phyloP scores from a whole-genome alignment of 768 basidiomycete genomes.

The Lentinus tigrinus region DNA sequence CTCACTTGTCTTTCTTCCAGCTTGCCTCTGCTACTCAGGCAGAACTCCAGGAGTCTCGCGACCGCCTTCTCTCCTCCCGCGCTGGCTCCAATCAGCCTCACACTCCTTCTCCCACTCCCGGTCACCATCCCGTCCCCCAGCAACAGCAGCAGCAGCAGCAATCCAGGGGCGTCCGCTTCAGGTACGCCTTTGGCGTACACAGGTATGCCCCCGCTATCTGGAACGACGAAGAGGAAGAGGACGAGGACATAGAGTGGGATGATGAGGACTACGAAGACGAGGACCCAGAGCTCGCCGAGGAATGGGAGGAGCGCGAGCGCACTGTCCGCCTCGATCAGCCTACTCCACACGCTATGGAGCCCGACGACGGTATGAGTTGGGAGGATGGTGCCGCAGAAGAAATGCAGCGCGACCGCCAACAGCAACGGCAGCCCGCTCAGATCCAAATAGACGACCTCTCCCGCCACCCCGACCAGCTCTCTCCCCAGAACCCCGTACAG shows the following conservation, averaged over 20 bases:
- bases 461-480: slow-evolving; percentile 31
- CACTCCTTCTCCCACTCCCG: slow-evolving; percentile 50
- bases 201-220: slow-evolving; percentile 83
- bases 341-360: slow-evolving; percentile 46
- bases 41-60: slow-evolving; percentile 54
- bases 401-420: slow-evolving; percentile 27
- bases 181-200: slow-evolving; percentile 60
- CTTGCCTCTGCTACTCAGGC: slow-evolving; percentile 73
- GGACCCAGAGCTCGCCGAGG: slow-evolving; percentile 59
- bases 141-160: slow-evolving; percentile 30
- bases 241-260: slow-evolving; percentile 61
- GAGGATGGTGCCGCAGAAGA: slow-evolving; percentile 66
- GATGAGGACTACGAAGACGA: slow-evolving; percentile 69
- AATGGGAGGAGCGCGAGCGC: slow-evolving; percentile 47
- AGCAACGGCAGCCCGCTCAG: slow-evolving; percentile 15
- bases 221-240: slow-evolving; percentile 71
- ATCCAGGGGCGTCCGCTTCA: slow-evolving; percentile 63
- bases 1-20: slow-evolving; percentile 35
- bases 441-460: slow-evolving; percentile 21
- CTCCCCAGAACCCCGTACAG: slow-evolving; percentile 28
- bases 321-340: slow-evolving; percentile 26
- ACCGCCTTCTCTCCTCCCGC: slow-evolving; percentile 55
- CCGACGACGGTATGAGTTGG: slow-evolving; percentile 88
- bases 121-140: slow-evolving; percentile 30
- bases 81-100: slow-evolving; percentile 40